Percentiles rank a stretch among this genome's conserved stretches.
Conservation (phyloP, 495 filamentous ascomycete genomes). For the Aspergillus saccharolyticus region DNA sequence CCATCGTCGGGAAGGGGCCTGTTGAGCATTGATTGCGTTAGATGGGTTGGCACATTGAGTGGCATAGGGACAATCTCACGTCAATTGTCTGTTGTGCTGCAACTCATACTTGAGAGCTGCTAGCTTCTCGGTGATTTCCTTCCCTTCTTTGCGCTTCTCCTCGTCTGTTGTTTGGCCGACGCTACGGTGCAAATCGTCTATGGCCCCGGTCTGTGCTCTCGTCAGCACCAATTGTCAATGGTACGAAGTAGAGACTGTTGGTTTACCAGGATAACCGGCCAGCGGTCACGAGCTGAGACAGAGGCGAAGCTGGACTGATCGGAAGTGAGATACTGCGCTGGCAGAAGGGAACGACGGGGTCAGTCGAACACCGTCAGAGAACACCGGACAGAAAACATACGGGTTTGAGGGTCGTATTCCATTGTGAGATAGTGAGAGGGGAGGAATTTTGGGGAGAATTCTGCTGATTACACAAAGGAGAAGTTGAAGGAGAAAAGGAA, state of each 20-base stretch:
- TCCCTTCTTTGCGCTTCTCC: conserved; percentile 72
- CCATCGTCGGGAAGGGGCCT: conserved; percentile 84
- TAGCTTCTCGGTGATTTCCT: conserved; percentile 73
- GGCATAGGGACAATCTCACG: conserved; percentile 45
- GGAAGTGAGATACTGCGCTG: conserved; percentile 73
- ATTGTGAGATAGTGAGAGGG: conserved; percentile 29
- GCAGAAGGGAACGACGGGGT: conserved; percentile 10
- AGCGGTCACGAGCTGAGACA: conserved; percentile 73
- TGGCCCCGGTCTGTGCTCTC: conserved; percentile 70
- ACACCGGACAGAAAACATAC: conserved; percentile 34
- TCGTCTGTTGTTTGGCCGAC: conserved; percentile 48
- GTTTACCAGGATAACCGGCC: conserved; percentile 92
- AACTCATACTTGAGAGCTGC: conserved; percentile 90
- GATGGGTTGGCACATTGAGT: neutral
- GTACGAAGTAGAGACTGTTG: conserved; percentile 14
- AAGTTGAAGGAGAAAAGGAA: conserved; percentile 3
- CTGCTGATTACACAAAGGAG: neutral
- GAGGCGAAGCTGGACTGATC: conserved; percentile 86
- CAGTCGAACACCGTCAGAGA: conserved; percentile 6
- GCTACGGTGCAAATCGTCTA: conserved; percentile 85
- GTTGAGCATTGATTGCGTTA: conserved; percentile 2
- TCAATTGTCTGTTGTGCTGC: conserved; percentile 80
- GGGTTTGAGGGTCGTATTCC: conserved; percentile 60
- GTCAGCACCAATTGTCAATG: neutral
- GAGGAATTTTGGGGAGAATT: conserved; percentile 3